phyloP scores from a whole-genome alignment of 371 early-diverging fungal species.

The Mucor racemosus region DNA sequence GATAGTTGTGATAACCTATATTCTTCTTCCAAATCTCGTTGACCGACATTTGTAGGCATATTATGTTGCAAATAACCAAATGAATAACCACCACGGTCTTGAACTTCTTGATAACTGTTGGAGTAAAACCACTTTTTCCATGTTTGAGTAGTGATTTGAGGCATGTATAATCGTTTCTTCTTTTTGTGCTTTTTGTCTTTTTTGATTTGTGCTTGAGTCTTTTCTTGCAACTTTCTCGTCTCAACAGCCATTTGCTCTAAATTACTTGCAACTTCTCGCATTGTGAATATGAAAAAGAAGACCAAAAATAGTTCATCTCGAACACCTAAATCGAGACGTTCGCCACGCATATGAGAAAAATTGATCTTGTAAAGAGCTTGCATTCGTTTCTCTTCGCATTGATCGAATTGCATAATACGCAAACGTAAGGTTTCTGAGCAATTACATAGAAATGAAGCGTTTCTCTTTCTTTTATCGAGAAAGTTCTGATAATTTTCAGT shows the following conservation, averaged over 20 bases:
- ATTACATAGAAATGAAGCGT: constrained; percentile 18
- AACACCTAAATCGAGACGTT: constrained; percentile 46
- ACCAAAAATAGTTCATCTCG: constrained; percentile 62
- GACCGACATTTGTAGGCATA: constrained; percentile 21
- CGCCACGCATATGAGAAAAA: constrained; percentile 32
- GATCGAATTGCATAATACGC: constrained; percentile 37
- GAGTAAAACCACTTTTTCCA: constrained; percentile 57
- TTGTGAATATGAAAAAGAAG: constrained; percentile 63
- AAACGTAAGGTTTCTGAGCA: constrained; percentile 31
- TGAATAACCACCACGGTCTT: constrained; percentile 44
- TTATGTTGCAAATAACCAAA: constrained; percentile 26
- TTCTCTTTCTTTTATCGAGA: not conserved
- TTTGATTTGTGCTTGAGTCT: constrained; percentile 20
- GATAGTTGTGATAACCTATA: constrained; percentile 31
- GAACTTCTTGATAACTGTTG: constrained; percentile 39
- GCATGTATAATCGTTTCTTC: constrained; percentile 51
- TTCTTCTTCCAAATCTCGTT: constrained; percentile 34
- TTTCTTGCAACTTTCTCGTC: constrained; percentile 38
- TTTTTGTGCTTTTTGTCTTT: constrained; percentile 26
- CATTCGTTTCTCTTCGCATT: constrained; percentile 48
- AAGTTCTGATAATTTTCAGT: constrained; percentile 5
- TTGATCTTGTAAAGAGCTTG: constrained; percentile 40
- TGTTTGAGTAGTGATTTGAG: constrained; percentile 54
- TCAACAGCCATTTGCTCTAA: constrained; percentile 40
- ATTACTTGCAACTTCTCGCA: constrained; percentile 60